phyloP scores from a whole-genome alignment of 352 stramenopile genomes.

The Phytophthora sojae region DNA sequence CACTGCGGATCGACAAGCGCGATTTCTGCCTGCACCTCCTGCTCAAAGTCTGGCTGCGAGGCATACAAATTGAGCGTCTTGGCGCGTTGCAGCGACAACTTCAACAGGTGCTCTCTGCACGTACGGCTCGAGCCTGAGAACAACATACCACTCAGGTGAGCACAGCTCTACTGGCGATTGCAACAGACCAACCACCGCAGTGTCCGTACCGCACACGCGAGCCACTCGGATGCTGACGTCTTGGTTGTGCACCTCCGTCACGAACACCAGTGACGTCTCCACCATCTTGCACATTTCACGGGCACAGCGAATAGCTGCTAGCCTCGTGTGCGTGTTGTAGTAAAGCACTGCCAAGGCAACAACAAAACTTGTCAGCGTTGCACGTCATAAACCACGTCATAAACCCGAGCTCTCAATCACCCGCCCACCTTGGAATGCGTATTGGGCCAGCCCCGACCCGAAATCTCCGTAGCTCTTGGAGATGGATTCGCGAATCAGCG shows the following conservation, averaged over 20 bases:
- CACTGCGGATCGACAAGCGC: constrained; percentile 59
- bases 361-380: not conserved
- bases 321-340: constrained; percentile 58
- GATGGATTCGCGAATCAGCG: constrained; percentile 70
- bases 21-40: constrained; percentile 62
- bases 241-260: constrained; percentile 66
- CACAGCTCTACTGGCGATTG: not conserved
- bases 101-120: constrained; percentile 58
- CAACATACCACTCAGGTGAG: not conserved
- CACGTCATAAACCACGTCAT: not conserved
- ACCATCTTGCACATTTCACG: constrained; percentile 78
- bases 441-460: constrained; percentile 68
- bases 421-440: constrained; percentile 77
- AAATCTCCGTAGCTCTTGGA: constrained; percentile 76
- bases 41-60: constrained; percentile 48
- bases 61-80: constrained; percentile 49
- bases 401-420: not conserved
- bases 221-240: constrained; percentile 71
- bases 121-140: constrained; percentile 59
- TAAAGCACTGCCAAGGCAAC: constrained; percentile 59
- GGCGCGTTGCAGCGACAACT: constrained; percentile 58
- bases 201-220: constrained; percentile 68
- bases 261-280: constrained; percentile 77
- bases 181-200: not conserved
- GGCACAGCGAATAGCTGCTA: constrained; percentile 70